Percentiles rank a stretch among this genome's conserved stretches.
phyloP scores from a whole-genome alignment of 2,329 filamentous ascomycete genomes.

The Colletotrichum eremochloae region DNA sequence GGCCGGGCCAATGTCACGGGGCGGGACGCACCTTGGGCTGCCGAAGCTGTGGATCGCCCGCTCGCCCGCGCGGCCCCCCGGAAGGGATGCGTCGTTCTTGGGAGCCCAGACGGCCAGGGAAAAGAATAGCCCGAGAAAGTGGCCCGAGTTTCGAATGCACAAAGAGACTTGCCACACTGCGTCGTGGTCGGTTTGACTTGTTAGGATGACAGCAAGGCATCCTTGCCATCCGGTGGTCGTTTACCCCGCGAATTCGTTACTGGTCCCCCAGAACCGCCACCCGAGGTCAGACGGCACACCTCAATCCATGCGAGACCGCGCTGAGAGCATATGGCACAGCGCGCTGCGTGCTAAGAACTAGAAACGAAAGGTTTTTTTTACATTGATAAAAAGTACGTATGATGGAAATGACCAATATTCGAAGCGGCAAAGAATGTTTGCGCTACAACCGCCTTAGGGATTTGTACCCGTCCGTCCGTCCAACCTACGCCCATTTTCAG shows the following conservation, averaged over 20 bases:
- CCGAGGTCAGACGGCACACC: constrained; percentile 15
- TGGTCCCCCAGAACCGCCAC: constrained; percentile 2
- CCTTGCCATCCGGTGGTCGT: constrained; percentile 26
- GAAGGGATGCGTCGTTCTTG: background rate
- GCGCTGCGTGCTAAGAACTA: background rate
- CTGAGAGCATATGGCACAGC: background rate
- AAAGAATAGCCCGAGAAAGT: background rate
- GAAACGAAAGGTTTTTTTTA: constrained; percentile 28
- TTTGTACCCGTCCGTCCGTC: constrained; percentile 25
- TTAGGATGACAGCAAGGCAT: constrained; percentile 38
- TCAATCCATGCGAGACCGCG: background rate
- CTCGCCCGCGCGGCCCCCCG: background rate
- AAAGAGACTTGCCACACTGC: background rate
- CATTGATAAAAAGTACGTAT: constrained; percentile 30
- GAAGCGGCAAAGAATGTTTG: constrained; percentile 22
- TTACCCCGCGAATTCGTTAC: constrained; percentile 34
- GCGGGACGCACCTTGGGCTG: background rate
- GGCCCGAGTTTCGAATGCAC: constrained; percentile 16
- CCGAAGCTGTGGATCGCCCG: background rate
- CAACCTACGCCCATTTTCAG: constrained; percentile 37
- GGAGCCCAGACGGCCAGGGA: background rate
- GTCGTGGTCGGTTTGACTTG: constrained; percentile 20
- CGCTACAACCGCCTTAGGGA: constrained; percentile 7
- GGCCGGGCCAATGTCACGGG: background rate
- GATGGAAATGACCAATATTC: constrained; percentile 5